Conservation (phyloP, 129 eudicot genomes). For the Flaveria brownii region DNA sequence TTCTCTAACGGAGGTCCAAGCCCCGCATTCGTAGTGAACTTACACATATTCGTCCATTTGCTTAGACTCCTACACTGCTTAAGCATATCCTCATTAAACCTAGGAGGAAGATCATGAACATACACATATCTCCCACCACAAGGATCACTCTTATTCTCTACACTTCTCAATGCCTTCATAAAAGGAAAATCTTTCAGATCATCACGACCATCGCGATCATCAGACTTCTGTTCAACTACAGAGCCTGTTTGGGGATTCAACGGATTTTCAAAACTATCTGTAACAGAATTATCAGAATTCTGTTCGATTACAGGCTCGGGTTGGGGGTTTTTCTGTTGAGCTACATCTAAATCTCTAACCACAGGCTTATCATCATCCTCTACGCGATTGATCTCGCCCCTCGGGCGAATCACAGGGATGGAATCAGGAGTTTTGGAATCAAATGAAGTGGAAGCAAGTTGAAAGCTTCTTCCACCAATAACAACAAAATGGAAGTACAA, state of each 20-base stretch:
- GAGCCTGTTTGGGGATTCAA: constrained; percentile 1
- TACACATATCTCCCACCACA: constrained; percentile 60
- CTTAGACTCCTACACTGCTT: constrained; percentile 44
- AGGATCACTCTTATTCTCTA: constrained; percentile 70
- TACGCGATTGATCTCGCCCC: background rate
- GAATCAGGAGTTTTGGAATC: constrained; percentile 13
- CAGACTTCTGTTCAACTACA: background rate
- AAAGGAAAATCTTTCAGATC: constrained; percentile 38
- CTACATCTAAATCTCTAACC: background rate
- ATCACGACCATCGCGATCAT: background rate
- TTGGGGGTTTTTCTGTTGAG: background rate
- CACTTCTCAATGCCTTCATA: constrained; percentile 73
- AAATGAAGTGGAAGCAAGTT: constrained; percentile 32
- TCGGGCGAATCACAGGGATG: constrained; percentile 29
- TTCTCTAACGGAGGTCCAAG: constrained; percentile 45
- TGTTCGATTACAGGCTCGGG: constrained; percentile 20
- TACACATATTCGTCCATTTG: constrained; percentile 52
- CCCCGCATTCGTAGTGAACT: constrained; percentile 36
- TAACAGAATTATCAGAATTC: background rate
- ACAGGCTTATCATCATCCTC: background rate
- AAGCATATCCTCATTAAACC: constrained; percentile 54
- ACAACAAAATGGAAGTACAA: constrained; percentile 78
- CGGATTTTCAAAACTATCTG: background rate
- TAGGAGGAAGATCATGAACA: constrained; percentile 55
- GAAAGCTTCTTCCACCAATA: constrained; percentile 51